Percentiles rank a stretch among this genome's conserved stretches.
Conservation (phyloP, 768 basidiomycete species). For the Lactarius sp. region DNA sequence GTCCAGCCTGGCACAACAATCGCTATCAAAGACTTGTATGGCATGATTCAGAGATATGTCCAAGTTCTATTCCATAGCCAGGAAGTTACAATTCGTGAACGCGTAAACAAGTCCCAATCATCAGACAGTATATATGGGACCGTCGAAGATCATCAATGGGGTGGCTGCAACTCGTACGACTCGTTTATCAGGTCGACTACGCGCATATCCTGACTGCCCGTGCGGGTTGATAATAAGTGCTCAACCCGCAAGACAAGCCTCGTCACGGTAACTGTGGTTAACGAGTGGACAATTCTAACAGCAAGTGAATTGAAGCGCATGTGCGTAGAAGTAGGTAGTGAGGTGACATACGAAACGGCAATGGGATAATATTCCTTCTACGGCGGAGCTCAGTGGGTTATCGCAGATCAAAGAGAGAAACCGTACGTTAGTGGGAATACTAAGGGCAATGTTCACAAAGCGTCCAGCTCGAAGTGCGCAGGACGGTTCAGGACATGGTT, state of each 20-base stretch:
- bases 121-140: background rate
- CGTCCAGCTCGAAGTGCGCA: slow-evolving; percentile 9
- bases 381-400: background rate
- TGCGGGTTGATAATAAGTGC: slow-evolving; percentile 6
- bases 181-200: slow-evolving; percentile 3
- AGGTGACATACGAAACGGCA: slow-evolving; percentile 13
- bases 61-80: background rate
- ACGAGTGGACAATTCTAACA: slow-evolving; percentile 14
- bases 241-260: slow-evolving; percentile 20
- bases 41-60: background rate
- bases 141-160: background rate
- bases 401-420: background rate
- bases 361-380: slow-evolving; percentile 17
- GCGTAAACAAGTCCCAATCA: background rate
- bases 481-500: background rate
- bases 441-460: slow-evolving; percentile 19
- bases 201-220: background rate
- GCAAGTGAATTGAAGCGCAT: background rate
- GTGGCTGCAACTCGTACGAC: slow-evolving; percentile 13
- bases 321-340: background rate
- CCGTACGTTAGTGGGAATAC: slow-evolving; percentile 10
- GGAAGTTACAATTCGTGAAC: background rate
- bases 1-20: background rate
- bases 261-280: slow-evolving; percentile 11
- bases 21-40: background rate